Evolutionary conservation across 768 basidiomycete genomes (phyloP).

Genomic region (Boletus rufocinnamomeus): DNA sequence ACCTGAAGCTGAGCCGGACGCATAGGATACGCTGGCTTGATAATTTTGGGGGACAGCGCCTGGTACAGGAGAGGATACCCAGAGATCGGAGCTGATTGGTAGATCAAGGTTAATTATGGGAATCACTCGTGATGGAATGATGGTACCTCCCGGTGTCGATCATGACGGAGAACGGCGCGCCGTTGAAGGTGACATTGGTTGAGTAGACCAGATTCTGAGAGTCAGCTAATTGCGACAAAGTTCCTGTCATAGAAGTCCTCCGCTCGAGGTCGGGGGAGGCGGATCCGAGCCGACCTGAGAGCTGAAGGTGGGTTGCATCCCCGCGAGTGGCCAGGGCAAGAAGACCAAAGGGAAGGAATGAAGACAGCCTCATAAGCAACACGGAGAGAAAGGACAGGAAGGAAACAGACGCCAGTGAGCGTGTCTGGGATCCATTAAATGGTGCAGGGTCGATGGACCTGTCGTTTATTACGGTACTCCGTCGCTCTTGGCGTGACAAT

Average conservation of each 20-base stretch:
- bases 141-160: slow-evolving; percentile 50
- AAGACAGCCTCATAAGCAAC: slow-evolving; percentile 13
- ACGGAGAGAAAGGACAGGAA: not conserved
- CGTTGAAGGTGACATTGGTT: slow-evolving; percentile 44
- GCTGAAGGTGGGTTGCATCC: slow-evolving; percentile 16
- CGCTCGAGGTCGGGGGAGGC: slow-evolving; percentile 17
- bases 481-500: not conserved
- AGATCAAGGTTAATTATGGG: not conserved
- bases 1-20: slow-evolving; percentile 56
- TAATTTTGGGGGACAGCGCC: slow-evolving; percentile 41
- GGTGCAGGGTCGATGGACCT: not conserved
- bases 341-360: slow-evolving; percentile 9
- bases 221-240: slow-evolving; percentile 30
- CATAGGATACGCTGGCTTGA: slow-evolving; percentile 50
- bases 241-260: slow-evolving; percentile 33
- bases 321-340: slow-evolving; percentile 8
- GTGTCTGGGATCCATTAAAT: not conserved
- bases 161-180: slow-evolving; percentile 33
- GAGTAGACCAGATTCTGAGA: slow-evolving; percentile 37
- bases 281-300: slow-evolving; percentile 18
- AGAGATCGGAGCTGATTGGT: slow-evolving; percentile 60
- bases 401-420: not conserved
- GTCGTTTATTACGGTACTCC: not conserved
- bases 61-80: slow-evolving; percentile 51
- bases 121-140: not conserved